phyloP scores from a whole-genome alignment of 495 filamentous ascomycete genomes.

The Entonaema liquescens region DNA sequence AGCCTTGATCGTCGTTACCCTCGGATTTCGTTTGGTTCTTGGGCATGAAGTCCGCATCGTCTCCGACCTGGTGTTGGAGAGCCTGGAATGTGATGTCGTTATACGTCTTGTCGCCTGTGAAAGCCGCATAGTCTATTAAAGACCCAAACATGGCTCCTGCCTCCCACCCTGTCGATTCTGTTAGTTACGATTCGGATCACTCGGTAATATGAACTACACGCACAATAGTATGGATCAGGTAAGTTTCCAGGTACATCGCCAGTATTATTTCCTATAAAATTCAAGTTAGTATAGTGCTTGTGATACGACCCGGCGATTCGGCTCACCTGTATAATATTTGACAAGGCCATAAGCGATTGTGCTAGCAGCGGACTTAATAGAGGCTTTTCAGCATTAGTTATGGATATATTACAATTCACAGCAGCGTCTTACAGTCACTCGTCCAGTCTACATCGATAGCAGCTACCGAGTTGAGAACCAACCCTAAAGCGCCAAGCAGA shows the following conservation, averaged over 20 bases:
- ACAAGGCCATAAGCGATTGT: conserved; percentile 39
- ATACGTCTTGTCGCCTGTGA: conserved; percentile 68
- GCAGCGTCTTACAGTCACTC: conserved; percentile 27
- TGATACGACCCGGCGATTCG: neutral
- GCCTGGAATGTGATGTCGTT: conserved; percentile 64
- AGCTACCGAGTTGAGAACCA: conserved; percentile 20
- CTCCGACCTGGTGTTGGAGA: conserved; percentile 67
- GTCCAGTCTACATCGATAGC: conserved; percentile 38
- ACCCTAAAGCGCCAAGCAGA: conserved; percentile 14
- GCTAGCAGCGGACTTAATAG: conserved; percentile 35
- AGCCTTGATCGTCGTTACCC: conserved; percentile 74
- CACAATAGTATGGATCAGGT: conserved; percentile 56
- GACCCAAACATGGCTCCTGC: conserved; percentile 73
- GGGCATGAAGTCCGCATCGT: conserved; percentile 70
- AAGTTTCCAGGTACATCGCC: conserved; percentile 59
- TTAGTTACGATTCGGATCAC: conserved; percentile 28
- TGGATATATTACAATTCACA: neutral
- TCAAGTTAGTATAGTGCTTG: neutral
- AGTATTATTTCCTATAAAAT: conserved; percentile 62
- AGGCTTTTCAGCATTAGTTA: conserved; percentile 21
- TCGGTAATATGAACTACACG: conserved; percentile 9
- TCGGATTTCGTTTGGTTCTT: conserved; percentile 67
- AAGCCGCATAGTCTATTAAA: conserved; percentile 73
- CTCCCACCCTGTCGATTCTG: conserved; percentile 77
- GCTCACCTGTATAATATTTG: conserved; percentile 65